Base-by-base conservation (phyloP, 2,329 filamentous ascomycete species). In the Trichoderma lentiforme region DNA sequence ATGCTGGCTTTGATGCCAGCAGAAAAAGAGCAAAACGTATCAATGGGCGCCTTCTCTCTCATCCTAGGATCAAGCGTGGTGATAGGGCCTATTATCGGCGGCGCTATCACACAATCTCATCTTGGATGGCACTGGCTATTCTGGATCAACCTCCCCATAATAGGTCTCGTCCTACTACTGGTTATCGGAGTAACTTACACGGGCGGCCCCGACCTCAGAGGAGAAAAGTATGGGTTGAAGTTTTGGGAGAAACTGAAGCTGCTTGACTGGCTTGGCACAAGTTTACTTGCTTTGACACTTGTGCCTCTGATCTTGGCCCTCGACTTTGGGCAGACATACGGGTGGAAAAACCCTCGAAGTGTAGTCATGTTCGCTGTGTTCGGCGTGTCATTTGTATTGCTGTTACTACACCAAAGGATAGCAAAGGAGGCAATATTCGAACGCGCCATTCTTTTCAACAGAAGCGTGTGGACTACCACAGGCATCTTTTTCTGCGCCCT, bases 111-210 rank as follows among this genome's bases (percentile, higher is more conserved):
- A 21, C 43, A 68, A 56, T 36, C 32, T 4, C 32, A 36, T 28
- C 60, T 62, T 39, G 32, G 47, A 11, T 68, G 65, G 65, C 65
- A 56, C 32, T 68, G 65, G 65, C 28, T 68, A 6, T 68, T 68
- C 18, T 68, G 65, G 65, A 68, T 68, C 47, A 68, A 57, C 65
- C 34, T 68, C 21, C 65, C 65, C 11, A 26, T 26, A 14, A 56
- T 68, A 28, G 51, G 65, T 8, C 11, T 68, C 6, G 65, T 68
- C n/a, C 12, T 68, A 12, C 30, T 60, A 14, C 18, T 36, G 15
- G 28, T 68, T 4, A 6, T 68, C 3, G 65, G 32, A 28, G 53
- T n/a, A 21, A 34, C 51, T 18, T 68, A 32, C 12, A 57, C 32
- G 7, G 65, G 65, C 5, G 65, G 65, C 14, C 51, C 65, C 4